A percentile compares a stretch with the other conserved stretches of the same genome.
Evolutionary conservation across 176 grass and related monocot genomes (phyloP).

Genomic region (Carex myosuroides): DNA sequence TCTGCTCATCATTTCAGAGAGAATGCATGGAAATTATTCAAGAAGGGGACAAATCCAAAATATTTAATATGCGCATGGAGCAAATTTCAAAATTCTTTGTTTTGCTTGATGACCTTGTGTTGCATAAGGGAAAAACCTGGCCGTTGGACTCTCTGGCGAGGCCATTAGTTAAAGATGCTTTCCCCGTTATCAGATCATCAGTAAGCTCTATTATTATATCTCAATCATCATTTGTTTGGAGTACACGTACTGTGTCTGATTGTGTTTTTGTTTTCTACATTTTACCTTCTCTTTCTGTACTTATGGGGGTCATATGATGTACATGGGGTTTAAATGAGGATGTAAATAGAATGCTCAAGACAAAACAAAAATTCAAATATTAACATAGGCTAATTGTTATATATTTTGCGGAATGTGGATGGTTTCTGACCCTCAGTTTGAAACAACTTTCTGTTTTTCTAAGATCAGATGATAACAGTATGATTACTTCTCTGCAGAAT

Average conservation of each 20-base stretch:
- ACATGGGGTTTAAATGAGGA: not conserved
- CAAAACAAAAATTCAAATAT: not conserved
- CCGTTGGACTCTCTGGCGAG: conserved; percentile 64
- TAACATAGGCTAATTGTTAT: conserved; percentile 11
- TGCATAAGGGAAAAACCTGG: conserved; percentile 63
- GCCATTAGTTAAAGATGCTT: conserved; percentile 55
- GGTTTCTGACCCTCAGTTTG: not conserved
- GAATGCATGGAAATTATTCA: conserved; percentile 65
- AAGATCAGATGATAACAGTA: not conserved
- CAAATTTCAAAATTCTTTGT: conserved; percentile 68
- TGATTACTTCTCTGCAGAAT: conserved; percentile 48
- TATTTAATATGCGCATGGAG: conserved; percentile 46
- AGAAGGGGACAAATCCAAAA: conserved; percentile 42
- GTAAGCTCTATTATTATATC: conserved; percentile 36
- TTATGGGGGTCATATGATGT: not conserved
- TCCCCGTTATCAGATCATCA: conserved; percentile 52
- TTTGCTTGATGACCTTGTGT: conserved; percentile 54
- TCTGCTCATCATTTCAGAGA: conserved; percentile 53
- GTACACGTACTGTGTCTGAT: not conserved
- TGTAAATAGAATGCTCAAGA: not conserved
- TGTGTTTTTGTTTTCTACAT: not conserved
- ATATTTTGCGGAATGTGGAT: not conserved
- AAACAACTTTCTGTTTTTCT: not conserved
- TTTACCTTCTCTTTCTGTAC: not conserved
- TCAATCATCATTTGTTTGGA: conserved; percentile 14